Evolutionary conservation across 2,329 filamentous ascomycete genomes (phyloP).

Genomic region (Monosporascus sp.): DNA sequence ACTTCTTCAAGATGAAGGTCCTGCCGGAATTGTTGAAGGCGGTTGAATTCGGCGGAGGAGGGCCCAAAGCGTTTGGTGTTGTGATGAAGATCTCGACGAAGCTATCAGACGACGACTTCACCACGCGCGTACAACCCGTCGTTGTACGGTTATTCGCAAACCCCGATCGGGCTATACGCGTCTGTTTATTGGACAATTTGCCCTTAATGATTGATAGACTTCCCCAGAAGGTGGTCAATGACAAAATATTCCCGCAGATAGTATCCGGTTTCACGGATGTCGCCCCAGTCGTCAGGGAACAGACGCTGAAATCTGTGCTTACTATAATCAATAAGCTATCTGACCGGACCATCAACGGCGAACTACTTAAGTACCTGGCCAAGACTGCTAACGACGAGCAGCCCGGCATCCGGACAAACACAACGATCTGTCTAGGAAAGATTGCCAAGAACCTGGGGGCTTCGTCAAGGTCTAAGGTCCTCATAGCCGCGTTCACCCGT

Average conservation of each 20-base stretch:
- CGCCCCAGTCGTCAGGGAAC: conserved; percentile 86
- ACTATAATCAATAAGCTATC: conserved; percentile 84
- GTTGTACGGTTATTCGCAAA: conserved; percentile 83
- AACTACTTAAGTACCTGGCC: conserved; percentile 82
- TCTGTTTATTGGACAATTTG: conserved; percentile 84
- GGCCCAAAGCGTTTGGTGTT: conserved; percentile 80
- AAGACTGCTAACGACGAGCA: conserved; percentile 98
- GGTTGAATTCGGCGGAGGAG: conserved; percentile 95
- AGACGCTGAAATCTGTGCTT: conserved; percentile 91
- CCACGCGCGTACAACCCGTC: conserved; percentile 75
- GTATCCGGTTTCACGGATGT: conserved; percentile 94
- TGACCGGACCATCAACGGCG: conserved; percentile 88
- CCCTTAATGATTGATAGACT: conserved; percentile 88
- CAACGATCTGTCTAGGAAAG: conserved; percentile 93
- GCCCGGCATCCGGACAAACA: conserved; percentile 94
- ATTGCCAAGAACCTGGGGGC: conserved; percentile 84
- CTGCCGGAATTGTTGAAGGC: conserved; percentile 95
- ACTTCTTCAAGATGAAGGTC: conserved; percentile 97
- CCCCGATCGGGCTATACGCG: conserved; percentile 85
- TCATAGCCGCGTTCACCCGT: conserved; percentile 86
- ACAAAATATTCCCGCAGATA: conserved; percentile 94
- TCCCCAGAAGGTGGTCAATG: conserved; percentile 82
- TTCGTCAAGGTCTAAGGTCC: conserved; percentile 77
- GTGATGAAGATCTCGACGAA: conserved; percentile 90
- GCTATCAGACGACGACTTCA: conserved; percentile 84